A percentile compares a stretch with the other conserved stretches of the same genome.
phyloP scores from a whole-genome alignment of 1,139 yeast species.

The Yamadazyma taylorii region DNA sequence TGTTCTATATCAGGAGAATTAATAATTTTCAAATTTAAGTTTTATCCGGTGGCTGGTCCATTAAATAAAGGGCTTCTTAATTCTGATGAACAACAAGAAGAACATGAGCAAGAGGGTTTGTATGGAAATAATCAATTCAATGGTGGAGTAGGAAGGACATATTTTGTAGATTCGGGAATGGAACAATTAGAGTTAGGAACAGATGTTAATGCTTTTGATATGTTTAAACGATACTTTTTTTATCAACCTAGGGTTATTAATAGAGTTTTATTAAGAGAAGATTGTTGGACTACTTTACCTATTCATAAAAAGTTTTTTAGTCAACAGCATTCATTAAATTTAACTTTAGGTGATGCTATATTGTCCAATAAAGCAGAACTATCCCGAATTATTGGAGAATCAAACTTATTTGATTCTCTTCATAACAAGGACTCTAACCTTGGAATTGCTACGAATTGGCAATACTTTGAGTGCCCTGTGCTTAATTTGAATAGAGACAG shows the following conservation, averaged over 20 bases:
- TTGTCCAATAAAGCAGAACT: constrained; percentile 31
- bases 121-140: too few species aligned
- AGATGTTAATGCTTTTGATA: constrained; percentile 11
- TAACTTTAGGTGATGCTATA: constrained; percentile 47
- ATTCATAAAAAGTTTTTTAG: constrained; percentile 44
- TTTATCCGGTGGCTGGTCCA: constrained; percentile 30
- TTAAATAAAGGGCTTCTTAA: constrained; percentile 12
- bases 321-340: constrained; percentile 46
- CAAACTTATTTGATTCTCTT: constrained; percentile 14
- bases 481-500: constrained; percentile 12
- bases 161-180: constrained; percentile 33
- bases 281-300: constrained; percentile 56
- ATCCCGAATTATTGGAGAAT: constrained; percentile 29
- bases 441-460: constrained; percentile 47
- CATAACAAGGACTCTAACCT: constrained; percentile 41
- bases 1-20: constrained; percentile 53
- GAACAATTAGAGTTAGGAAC: constrained; percentile 24
- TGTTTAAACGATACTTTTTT: constrained; percentile 26
- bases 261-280: constrained; percentile 42
- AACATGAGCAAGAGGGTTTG: too few species aligned
- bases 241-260: constrained; percentile 24
- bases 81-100: not conserved
- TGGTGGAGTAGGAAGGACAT: constrained; percentile 8
- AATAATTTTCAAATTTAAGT: constrained; percentile 36
- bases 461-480: constrained; percentile 36